phyloP scores from a whole-genome alignment of 1,284 basidiomycete genomes.

The Hypsizygus ulmarius region DNA sequence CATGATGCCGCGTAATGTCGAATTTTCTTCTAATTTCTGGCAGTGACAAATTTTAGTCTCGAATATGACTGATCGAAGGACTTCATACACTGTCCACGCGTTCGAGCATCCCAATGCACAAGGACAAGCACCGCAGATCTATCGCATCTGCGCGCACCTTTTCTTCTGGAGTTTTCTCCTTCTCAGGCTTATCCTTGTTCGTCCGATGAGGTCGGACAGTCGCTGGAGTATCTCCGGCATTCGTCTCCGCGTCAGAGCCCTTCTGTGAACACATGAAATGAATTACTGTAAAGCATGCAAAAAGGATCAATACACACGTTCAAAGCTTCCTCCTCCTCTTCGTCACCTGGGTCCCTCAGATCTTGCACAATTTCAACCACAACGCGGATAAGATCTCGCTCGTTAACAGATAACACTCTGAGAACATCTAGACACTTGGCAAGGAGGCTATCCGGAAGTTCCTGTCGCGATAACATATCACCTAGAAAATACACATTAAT shows the following conservation, averaged over 20 bases:
- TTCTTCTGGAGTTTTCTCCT: conserved; percentile 54
- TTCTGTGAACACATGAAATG: conserved; percentile 12
- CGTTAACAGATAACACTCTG: conserved; percentile 70
- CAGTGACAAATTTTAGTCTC: not conserved
- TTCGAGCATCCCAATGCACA: conserved; percentile 89
- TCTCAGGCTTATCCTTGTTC: conserved; percentile 30
- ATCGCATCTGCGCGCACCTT: conserved; percentile 57
- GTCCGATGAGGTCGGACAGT: conserved; percentile 24
- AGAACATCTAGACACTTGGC: conserved; percentile 84
- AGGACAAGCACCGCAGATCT: conserved; percentile 72
- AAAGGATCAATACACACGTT: conserved; percentile 12
- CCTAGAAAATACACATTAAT: conserved; percentile 37
- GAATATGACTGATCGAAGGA: not conserved
- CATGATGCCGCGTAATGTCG: conserved; percentile 82
- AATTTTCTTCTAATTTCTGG: conserved; percentile 87
- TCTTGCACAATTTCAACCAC: conserved; percentile 91
- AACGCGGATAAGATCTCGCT: conserved; percentile 87
- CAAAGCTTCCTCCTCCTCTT: conserved; percentile 45
- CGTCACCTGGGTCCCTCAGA: conserved; percentile 61
- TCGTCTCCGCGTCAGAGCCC: conserved; percentile 22
- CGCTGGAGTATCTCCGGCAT: conserved; percentile 25
- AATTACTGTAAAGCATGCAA: not conserved
- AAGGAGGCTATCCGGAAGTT: conserved; percentile 74
- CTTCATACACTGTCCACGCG: conserved; percentile 77
- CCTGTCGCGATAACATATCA: conserved; percentile 76